Evolutionary conservation across 176 grass and related monocot species (phyloP), one percentile per base, ranked within the genome.

Genomic region (Triticum monococcum): DNA sequence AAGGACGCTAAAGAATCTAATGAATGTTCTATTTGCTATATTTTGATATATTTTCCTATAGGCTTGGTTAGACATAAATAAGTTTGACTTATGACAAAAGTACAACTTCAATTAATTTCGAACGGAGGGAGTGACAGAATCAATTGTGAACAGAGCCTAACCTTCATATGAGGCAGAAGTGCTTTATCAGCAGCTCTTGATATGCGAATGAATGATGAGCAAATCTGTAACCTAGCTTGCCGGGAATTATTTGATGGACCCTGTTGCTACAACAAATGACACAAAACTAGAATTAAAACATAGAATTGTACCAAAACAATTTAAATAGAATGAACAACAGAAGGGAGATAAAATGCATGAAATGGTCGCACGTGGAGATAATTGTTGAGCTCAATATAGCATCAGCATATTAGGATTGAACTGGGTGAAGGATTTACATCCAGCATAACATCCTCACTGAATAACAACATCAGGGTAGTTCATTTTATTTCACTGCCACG

Each of bases 131-230:
- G 28, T 22, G 79, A 75, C 16, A 76, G 50, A 54, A 90, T 43
- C 31, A 74, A 79, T 26, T 87, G 46, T 59, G 67, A 67, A 31
- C 57, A 60, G 46, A 84, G 52, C 68, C 85, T 86, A 63, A 98
- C 97, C 97, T 98, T 98, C 97, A 98, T 98, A 70, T 98, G 97
- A 89, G 97, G 97, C 73, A 96, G 88, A 88, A 98, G 93, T 81
- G 90, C 93, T 91, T 92, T 98, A 83, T 95, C 94, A 64, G 93
- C 97, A 86, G 97, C 92, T 93, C 89, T 92, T 26, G 97, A 94
- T 40, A 98, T 96, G 54, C 97, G 92, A 81, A 98, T 96, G 70
- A 98, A 98, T 60, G 97, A 98, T 14, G 93, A 90, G 85, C 97
- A 98, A 72, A 98, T 92, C 82, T 98, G 97, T 74, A 98, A 88